Evolutionary conservation across 2,329 filamentous ascomycete genomes (phyloP), one percentile per base, ranked within the genome.

Genomic region (Colletotrichum godetiae): DNA sequence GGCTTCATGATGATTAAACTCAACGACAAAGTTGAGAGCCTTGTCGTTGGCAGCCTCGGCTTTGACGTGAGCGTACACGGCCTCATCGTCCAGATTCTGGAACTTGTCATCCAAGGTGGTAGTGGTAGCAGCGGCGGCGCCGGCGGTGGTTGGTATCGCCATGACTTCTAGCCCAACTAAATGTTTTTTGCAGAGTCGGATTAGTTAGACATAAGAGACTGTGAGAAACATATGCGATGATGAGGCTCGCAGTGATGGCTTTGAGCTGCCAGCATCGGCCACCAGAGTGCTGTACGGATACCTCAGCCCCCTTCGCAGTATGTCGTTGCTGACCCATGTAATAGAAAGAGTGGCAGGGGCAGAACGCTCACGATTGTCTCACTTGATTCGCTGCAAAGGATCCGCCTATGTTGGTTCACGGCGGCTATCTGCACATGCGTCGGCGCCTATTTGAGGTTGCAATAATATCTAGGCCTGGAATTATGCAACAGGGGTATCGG

Each of bases 21-120:
- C 89, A n/a, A 93, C 83, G 37, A 92, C 87, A 76, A 93, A 93
- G 78, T 92, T 93, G 42, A 77, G 81, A 24, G 87, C 88, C 0
- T 78, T 70, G 1, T 81, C 80, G 56, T 82, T 79, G 15, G 82
- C 80, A 5, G 87, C 85, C 53, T 84, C 79, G 1, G 78, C 59
- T 70, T 87, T 81, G 58, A 87, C 85, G 2, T 80, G 74, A 0
- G 84, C 76, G 72, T 90, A 90, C 55, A 86, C 84, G 0, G 78
- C 77, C 4, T 81, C 75, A 37, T 85, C 76, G 78, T 93, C 91
- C 64, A 92, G 89, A 77, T 91, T 81, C 24, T 80, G 76, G 75
- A 91, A 91, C 31, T 79, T 81, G 7, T 37, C 60, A 8, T 59
- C 33, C 53, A 79, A 56, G 35, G 57, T 49, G 8, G 19, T 22